These are phyloP conservation scores for Pyrenochaeta sp. DNA, from an alignment of 2,329 filamentous ascomycete genomes.

Conservation along the genomic window DNA sequence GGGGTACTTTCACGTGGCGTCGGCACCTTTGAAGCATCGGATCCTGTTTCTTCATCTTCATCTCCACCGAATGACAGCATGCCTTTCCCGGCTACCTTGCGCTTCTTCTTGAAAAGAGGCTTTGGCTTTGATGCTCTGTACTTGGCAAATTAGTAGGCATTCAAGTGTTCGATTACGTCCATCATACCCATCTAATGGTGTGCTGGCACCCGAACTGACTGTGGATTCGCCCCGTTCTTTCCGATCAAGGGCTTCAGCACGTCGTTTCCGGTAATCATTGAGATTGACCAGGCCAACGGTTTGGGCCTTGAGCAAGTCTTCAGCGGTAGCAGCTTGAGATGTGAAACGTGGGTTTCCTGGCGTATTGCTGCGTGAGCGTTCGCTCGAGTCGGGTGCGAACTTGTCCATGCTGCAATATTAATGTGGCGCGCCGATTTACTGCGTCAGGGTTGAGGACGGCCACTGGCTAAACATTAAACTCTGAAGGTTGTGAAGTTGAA, in stretches of 20 bases:
- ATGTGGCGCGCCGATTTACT: slow-evolving; percentile 1
- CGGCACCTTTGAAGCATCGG: slow-evolving; percentile 45
- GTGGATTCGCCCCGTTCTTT: slow-evolving; percentile 83
- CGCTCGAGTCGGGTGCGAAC: slow-evolving; percentile 27
- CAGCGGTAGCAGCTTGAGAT: slow-evolving; percentile 75
- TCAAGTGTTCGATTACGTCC: neutral
- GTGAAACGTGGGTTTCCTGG: slow-evolving; percentile 69
- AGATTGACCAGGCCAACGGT: slow-evolving; percentile 92
- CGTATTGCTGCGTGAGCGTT: slow-evolving; percentile 25
- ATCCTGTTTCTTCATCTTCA: slow-evolving; percentile 69
- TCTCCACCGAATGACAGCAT: slow-evolving; percentile 74
- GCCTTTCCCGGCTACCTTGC: slow-evolving; percentile 61
- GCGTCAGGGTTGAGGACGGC: neutral
- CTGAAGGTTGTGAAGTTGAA: neutral
- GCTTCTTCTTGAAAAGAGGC: slow-evolving; percentile 65
- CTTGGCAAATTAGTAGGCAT: slow-evolving; percentile 61
- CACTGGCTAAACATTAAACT: neutral
- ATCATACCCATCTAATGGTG: slow-evolving; percentile 67
- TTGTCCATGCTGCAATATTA: slow-evolving; percentile 33
- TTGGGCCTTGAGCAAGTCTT: slow-evolving; percentile 82
- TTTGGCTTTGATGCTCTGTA: slow-evolving; percentile 62
- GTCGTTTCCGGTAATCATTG: slow-evolving; percentile 93
- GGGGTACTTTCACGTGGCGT: slow-evolving; percentile 50
- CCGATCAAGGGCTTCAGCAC: slow-evolving; percentile 90
- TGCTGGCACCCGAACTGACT: slow-evolving; percentile 60